Conservation (phyloP, 768 basidiomycete genomes). For the Pisolithus albus region DNA sequence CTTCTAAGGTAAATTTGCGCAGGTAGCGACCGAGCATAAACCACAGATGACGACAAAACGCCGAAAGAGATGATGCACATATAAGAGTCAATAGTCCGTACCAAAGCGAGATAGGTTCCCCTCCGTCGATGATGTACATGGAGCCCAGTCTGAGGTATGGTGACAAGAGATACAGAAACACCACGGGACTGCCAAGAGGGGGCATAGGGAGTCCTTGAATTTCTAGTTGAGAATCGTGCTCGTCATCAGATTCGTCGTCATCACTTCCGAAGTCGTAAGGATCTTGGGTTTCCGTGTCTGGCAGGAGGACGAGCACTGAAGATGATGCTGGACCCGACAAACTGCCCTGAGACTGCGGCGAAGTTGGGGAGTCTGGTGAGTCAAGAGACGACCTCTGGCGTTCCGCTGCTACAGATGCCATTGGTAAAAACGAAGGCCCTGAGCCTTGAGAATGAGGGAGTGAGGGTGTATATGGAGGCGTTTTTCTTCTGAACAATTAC, state of each 20-base stretch:
- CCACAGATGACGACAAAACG: conserved; percentile 62
- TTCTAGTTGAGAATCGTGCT: conserved; percentile 21
- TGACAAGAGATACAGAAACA: conserved; percentile 64
- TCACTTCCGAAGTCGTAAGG: conserved; percentile 34
- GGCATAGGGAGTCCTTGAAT: conserved; percentile 22
- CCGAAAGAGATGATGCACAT: conserved; percentile 50
- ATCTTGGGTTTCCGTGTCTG: conserved; percentile 41
- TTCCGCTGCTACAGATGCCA: conserved; percentile 7
- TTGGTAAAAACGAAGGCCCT: neutral
- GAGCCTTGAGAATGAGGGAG: too few species aligned
- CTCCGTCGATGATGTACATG: conserved; percentile 47
- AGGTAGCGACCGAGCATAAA: conserved; percentile 73
- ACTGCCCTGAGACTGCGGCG: conserved; percentile 1
- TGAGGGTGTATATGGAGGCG: too few species aligned
- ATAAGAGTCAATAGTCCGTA: conserved; percentile 44
- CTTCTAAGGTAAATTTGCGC: conserved; percentile 57
- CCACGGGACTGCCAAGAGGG: conserved; percentile 48
- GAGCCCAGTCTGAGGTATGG: conserved; percentile 70
- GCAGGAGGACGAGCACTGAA: conserved; percentile 58
- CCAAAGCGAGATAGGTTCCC: conserved; percentile 35
- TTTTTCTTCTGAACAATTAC: too few species aligned
- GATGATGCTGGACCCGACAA: conserved; percentile 33
- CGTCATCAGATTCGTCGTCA: conserved; percentile 31
- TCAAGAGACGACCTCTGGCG: conserved; percentile 4
- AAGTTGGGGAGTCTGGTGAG: conserved; percentile 1